Evolutionary conservation across 805 yeast species (phyloP).

Genomic region (Metschnikowia koreensis): DNA sequence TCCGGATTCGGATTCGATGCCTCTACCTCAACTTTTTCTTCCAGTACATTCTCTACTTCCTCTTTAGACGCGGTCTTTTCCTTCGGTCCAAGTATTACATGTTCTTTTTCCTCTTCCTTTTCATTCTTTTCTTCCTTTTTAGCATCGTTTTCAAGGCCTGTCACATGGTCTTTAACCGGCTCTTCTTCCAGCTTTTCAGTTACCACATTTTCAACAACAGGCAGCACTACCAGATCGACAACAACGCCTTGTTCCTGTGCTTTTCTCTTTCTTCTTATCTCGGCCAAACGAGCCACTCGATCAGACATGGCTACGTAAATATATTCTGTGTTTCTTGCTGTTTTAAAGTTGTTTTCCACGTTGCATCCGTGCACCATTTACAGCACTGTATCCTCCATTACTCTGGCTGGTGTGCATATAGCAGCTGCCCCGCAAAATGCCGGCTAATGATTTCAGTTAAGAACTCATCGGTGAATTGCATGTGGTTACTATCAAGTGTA

Average conservation of each 20-base stretch:
- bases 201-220: not conserved
- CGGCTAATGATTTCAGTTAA: conserved; percentile 41
- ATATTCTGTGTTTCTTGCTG: not conserved
- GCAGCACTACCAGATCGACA: not conserved
- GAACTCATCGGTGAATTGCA: conserved; percentile 58
- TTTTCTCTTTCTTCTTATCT: conserved; percentile 15
- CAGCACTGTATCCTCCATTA: too few relatives aligned
- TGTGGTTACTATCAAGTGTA: conserved; percentile 57
- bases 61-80: not conserved
- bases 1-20: not conserved
- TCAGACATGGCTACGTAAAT: conserved; percentile 10
- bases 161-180: not conserved
- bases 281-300: conserved; percentile 19
- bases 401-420: not conserved
- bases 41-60: not conserved
- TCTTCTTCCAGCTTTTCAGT: not conserved
- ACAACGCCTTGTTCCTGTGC: not conserved
- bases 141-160: not conserved
- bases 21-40: not conserved
- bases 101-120: not conserved
- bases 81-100: not conserved
- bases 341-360: not conserved
- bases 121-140: not conserved
- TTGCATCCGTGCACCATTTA: conserved; percentile 9
- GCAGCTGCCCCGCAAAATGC: conserved; percentile 35